phyloP scores from a whole-genome alignment of 345 rosid genomes.

The Salix udensis region DNA sequence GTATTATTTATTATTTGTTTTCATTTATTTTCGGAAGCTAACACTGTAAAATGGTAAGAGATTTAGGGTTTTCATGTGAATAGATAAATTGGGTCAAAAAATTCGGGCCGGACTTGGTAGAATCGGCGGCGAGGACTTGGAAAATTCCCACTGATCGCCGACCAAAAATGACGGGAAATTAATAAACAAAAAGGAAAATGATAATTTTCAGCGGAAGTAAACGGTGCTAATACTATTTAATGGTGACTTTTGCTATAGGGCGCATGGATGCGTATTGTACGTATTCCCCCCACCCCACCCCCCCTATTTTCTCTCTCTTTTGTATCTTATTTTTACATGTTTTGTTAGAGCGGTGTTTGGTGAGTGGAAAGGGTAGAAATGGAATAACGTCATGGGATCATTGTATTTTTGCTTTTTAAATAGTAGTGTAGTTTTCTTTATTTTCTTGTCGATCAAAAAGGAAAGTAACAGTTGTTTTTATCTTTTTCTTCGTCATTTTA shows the following conservation, averaged over 20 bases:
- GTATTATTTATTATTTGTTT: not conserved
- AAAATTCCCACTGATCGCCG: slow-evolving; percentile 53
- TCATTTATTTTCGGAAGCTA: slow-evolving; percentile 4
- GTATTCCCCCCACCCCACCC: not conserved
- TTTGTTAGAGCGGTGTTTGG: slow-evolving; percentile 3
- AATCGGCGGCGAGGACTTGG: slow-evolving; percentile 42
- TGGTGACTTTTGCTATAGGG: slow-evolving; percentile 34
- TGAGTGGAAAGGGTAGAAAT: slow-evolving; percentile 5
- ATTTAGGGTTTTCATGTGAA: slow-evolving; percentile 20
- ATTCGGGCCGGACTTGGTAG: not conserved
- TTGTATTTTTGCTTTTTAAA: not conserved
- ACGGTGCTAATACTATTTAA: slow-evolving; percentile 49
- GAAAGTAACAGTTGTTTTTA: too few relatives aligned
- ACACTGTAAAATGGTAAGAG: slow-evolving; percentile 5
- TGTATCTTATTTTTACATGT: not conserved
- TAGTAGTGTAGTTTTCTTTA: not conserved
- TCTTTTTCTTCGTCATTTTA: not conserved
- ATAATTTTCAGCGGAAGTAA: slow-evolving; percentile 43
- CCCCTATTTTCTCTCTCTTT: not conserved
- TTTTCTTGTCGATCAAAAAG: not conserved
- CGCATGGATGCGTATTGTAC: slow-evolving; percentile 28
- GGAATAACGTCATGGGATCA: not conserved
- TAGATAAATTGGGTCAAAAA: not conserved
- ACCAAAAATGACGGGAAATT: slow-evolving; percentile 26
- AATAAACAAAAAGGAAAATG: slow-evolving; percentile 33